phyloP scores from a whole-genome alignment of 768 basidiomycete genomes.

The Russula sp. region DNA sequence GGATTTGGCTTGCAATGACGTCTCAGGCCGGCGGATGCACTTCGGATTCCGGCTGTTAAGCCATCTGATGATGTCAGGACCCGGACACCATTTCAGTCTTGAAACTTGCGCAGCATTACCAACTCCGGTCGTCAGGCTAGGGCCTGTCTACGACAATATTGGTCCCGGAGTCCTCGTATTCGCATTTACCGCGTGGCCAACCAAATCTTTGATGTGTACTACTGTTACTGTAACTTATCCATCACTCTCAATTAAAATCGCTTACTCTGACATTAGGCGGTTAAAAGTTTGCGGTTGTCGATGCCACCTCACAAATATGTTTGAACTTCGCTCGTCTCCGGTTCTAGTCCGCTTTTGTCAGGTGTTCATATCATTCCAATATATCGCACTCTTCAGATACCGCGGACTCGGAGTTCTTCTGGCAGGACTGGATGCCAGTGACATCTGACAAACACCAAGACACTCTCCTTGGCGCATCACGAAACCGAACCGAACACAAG shows the following conservation, averaged over 20 bases:
- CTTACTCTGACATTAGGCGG: background rate
- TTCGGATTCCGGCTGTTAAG: background rate
- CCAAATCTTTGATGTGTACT: background rate
- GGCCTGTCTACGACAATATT: background rate
- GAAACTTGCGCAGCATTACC: background rate
- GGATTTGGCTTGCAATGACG: no score
- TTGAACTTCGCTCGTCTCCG: background rate
- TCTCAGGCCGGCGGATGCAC: background rate
- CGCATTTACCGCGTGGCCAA: background rate
- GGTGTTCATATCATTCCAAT: background rate
- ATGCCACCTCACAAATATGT: background rate
- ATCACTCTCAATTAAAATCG: background rate
- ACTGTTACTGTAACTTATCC: background rate
- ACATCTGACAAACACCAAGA: background rate
- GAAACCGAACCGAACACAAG: conserved; percentile 2
- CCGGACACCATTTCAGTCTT: no score
- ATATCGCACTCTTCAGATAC: background rate
- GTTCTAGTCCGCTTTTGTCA: no score
- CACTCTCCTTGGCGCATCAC: background rate
- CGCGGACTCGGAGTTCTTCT: background rate
- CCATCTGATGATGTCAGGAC: no score
- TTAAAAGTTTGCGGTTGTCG: background rate
- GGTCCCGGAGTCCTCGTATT: background rate
- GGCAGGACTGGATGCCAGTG: background rate
- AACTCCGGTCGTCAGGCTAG: background rate